Base-by-base conservation (phyloP, 306 rosid species). In the Rosa rugosa region DNA sequence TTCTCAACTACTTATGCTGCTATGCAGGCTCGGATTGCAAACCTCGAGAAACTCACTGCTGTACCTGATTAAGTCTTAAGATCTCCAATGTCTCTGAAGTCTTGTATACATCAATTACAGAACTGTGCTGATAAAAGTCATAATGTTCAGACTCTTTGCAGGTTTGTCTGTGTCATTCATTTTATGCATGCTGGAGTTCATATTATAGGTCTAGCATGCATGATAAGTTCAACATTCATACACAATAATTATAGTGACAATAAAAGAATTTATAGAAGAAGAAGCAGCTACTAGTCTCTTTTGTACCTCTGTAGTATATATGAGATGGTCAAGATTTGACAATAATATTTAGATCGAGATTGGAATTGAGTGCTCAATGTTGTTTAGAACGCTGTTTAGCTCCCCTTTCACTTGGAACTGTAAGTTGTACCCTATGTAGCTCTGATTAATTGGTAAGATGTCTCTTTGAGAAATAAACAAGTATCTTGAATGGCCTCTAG, bases 31-130 rank as follows among this genome's bases (percentile, higher is more conserved):
- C 86, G 95, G 69, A 79, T 92, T 8, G 62, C 87, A 76, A 82
- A 84, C 80, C 91, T 94, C 77, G 92, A 88, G 84, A 92, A 88
- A 79, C 76, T 85, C 60, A 76, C 83, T 81, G 80, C 84, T 53
- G 87, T 57, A 18, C 25, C 60, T 20, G 53, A 79, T 79, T 47
- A 53, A 56, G 74, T 36, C 84, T 72, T 90, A 83, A 81, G 82
- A 78, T 74, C 79, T 65, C 23, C 80, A 42, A 53, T 77, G 54
- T 63, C 47, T 65, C 42, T 71, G 71, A 49, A 84, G 64, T 70
- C 51, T 64, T 71, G 36, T 31, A 46, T 57, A 72, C 44, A 78
- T 69, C 66, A 36, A 78, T 68, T n/a, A 45, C 63, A 46, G 60
- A 70, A 68, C 18, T 42, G 23, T 62, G 80, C 25, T 54, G 71